Conservation (phyloP, 2,329 filamentous ascomycete species). For the Fusarium foetens region DNA sequence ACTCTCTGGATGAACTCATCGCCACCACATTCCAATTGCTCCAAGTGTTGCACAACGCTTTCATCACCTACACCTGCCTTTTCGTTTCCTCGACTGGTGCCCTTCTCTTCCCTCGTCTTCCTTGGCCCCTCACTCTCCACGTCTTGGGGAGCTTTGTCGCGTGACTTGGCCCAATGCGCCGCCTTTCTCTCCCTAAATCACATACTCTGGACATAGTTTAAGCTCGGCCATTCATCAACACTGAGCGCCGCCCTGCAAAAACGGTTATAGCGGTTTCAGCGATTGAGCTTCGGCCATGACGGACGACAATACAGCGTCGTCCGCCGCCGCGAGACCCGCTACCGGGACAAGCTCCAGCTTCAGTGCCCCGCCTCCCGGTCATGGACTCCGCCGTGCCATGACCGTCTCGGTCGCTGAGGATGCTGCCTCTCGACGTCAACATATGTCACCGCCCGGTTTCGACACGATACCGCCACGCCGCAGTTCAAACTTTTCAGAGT, state of each 20-base stretch:
- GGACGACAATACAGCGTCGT: constrained; percentile 33
- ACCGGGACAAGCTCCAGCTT: constrained; percentile 35
- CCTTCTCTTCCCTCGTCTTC: not conserved
- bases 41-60: constrained; percentile 26
- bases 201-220: not conserved
- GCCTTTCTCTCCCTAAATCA: not conserved
- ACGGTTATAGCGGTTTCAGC: constrained; percentile 5
- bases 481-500: constrained; percentile 83
- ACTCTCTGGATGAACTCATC: constrained; percentile 16
- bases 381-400: constrained; percentile 55
- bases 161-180: constrained; percentile 28
- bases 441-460: constrained; percentile 39
- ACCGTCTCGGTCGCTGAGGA: constrained; percentile 50
- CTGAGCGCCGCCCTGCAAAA: not conserved
- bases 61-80: constrained; percentile 6
- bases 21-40: constrained; percentile 34
- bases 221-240: not conserved
- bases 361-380: constrained; percentile 46
- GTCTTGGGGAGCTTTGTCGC: constrained; percentile 22
- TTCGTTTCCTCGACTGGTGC: not conserved
- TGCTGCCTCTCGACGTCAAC: constrained; percentile 20
- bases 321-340: constrained; percentile 44
- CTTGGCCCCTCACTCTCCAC: constrained; percentile 8
- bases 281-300: constrained; percentile 21
- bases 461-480: constrained; percentile 63